Base-by-base conservation (phyloP, 495 filamentous ascomycete genomes). In the Jackrogersella multiformis region DNA sequence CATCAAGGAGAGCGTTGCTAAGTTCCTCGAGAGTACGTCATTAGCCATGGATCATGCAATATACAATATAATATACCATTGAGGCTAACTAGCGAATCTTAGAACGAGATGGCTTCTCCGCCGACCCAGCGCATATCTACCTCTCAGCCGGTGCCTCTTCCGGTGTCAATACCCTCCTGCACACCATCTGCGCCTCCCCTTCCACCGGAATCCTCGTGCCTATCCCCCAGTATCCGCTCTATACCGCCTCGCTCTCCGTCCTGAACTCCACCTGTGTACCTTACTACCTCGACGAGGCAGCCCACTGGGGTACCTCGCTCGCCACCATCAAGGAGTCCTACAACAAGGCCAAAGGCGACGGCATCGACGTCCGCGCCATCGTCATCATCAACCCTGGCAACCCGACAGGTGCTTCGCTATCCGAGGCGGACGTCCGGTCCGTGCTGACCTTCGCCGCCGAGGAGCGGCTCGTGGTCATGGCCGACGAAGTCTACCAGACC, bases 331-430 rank as follows among this genome's bases (percentile, higher is more conserved):
- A 85, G 64, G 74, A 82, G 16, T 84, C 92, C 1, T 83, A 93
- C 69, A 80, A 82, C 61, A 85, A 89, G 69, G 95, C 94, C 69
- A 86, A 87, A 73, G 77, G 77, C 15, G 85, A 90, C 30, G 93
- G 92, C 56, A 90, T 87, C 60, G 92, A 99, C 68, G 90, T 96
- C 23, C 92, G 93, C 61, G 90, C 92, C 67, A 91, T 99, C 66
- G 94, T 93, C 56, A 90, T 98, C 63, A 98, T 99, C 82, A 99
- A 99, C 84, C 95, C 95, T 1, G 95, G 95, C 42, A 99, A 99
- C 81, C 95, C 95, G 2, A 99, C 95, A 0, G 95, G 95, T 63
- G 93, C 92, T 48, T 93, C 89, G 59, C 85, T 99, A 21, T 79
- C 87, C 38, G 80, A 89, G 45, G 85, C 87, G 12, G 94, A 96